Base-by-base conservation (phyloP, 208 protist genomes). In the Crithidia fasciculata region DNA sequence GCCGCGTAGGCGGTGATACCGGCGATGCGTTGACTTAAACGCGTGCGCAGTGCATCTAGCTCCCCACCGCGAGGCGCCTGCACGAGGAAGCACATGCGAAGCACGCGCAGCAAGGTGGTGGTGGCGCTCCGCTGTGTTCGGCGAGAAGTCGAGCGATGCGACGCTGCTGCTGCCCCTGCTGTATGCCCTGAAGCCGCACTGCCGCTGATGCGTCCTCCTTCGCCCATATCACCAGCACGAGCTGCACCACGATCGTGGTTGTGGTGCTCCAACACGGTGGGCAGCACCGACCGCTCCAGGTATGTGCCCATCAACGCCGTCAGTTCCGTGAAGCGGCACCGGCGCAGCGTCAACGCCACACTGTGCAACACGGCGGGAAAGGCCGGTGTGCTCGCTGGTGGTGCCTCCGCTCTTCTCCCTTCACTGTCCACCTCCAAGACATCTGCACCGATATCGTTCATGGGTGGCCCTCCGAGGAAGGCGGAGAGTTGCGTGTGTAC, bases 1-100 rank as follows among this genome's bases (percentile, higher is more conserved):
- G 64, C 85, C 18, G 62, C 58, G 74, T 92, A 85, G 16, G 72
- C 53, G 16, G 86, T 81, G 62, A 96, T 91, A 43, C 57, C 64
- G 16, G 84, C 69, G n/a, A 95, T 70, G 13, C 83, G 69, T 36
- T 82, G 50, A 58, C 83, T 89, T 49, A 92, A 87, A 36, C 82
- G 75, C 13, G 84, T 83, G 47, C 92, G 89, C 8, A 85, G 74
- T 6, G 80, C 81, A 55, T 94, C 88, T 37, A 96, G 84, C 47
- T 85, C 82, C 44, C 87, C 89, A 13, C 75, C 81, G 8, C 72
- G 53, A 10, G 78, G 79, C 16, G 85, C 76, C 57, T 85, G 69
- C 5, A 95, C 85, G 13, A 84, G 80, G 70, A 96, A 96, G 62
- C 83, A 93, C 49, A 82, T 72, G 37, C 82, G 84, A 53, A 86